Conservation (phyloP, 352 stramenopile genomes). For the Phytophthora cactorum region DNA sequence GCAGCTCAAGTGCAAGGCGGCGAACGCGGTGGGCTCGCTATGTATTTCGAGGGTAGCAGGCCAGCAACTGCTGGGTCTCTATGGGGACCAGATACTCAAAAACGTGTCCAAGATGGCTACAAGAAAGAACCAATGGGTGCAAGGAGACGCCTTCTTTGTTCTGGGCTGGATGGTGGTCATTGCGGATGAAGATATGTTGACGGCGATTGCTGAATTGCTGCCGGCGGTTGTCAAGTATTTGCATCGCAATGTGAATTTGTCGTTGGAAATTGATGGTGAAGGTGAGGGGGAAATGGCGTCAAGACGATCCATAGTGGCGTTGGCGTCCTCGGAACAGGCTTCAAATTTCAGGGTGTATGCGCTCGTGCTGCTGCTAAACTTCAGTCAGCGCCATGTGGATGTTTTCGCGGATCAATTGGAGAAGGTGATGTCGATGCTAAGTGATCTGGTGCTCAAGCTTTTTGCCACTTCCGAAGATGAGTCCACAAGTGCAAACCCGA, state of each 20-base stretch:
- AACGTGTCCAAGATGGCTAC: constrained; percentile 65
- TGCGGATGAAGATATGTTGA: constrained; percentile 55
- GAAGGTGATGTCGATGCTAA: constrained; percentile 43
- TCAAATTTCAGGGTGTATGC: constrained; percentile 77
- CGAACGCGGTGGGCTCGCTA: constrained; percentile 73
- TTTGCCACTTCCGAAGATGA: constrained; percentile 20
- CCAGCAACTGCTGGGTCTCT: constrained; percentile 57
- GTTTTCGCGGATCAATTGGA: constrained; percentile 41
- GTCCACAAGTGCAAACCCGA: background rate
- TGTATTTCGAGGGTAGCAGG: constrained; percentile 78
- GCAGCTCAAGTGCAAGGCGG: constrained; percentile 81
- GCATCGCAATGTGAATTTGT: constrained; percentile 44
- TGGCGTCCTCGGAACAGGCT: constrained; percentile 52
- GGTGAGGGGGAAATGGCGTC: constrained; percentile 3
- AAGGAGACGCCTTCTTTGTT: constrained; percentile 78
- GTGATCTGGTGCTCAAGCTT: constrained; percentile 39
- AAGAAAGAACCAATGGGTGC: constrained; percentile 75
- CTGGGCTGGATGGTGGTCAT: constrained; percentile 81
- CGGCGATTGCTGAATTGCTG: constrained; percentile 46
- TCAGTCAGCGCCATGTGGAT: constrained; percentile 58
- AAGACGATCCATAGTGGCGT: constrained; percentile 13
- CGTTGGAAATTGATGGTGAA: background rate
- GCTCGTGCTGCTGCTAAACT: constrained; percentile 79
- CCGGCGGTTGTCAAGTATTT: constrained; percentile 53
- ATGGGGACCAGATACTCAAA: constrained; percentile 44